These are phyloP conservation scores for Camellia lanceoleosa DNA, from an alignment of 148 eudicot species.

Conservation along the genomic window DNA sequence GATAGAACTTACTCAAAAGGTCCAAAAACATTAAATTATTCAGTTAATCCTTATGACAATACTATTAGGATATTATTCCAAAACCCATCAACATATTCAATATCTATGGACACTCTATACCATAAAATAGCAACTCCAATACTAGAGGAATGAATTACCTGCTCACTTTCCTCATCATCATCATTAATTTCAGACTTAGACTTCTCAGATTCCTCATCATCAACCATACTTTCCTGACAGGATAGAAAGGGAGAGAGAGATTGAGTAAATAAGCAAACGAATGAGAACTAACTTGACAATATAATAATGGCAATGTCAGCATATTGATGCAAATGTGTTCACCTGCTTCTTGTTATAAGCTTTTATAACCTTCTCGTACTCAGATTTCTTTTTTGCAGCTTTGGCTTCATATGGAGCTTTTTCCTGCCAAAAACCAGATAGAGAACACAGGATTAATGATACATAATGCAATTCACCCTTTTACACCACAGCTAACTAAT, in stretches of 20 bases:
- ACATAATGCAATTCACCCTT: background rate
- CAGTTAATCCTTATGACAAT: background rate
- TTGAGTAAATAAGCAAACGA: background rate
- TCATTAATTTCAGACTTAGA: conserved; percentile 49
- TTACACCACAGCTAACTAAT: no score
- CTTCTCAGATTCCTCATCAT: conserved; percentile 48
- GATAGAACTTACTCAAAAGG: no score
- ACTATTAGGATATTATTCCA: background rate
- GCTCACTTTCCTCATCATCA: no score
- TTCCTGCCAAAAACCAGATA: conserved; percentile 35
- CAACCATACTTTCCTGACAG: no score
- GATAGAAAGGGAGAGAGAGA: background rate
- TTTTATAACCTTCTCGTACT: conserved; percentile 20
- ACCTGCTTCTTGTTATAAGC: conserved; percentile 18
- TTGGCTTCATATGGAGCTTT: conserved; percentile 65
- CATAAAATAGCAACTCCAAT: background rate
- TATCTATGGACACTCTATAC: background rate
- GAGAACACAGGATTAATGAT: background rate
- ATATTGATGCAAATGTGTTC: background rate
- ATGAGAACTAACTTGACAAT: background rate
- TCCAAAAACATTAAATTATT: background rate
- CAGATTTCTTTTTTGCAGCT: conserved; percentile 51
- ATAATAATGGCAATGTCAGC: background rate
- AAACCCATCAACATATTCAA: background rate
- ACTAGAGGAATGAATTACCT: conserved; percentile 26